A percentile compares a stretch with the other conserved stretches of the same genome.
Evolutionary conservation across 805 yeast species (phyloP).

Genomic region (Kodamaea hsintzibuensis): DNA sequence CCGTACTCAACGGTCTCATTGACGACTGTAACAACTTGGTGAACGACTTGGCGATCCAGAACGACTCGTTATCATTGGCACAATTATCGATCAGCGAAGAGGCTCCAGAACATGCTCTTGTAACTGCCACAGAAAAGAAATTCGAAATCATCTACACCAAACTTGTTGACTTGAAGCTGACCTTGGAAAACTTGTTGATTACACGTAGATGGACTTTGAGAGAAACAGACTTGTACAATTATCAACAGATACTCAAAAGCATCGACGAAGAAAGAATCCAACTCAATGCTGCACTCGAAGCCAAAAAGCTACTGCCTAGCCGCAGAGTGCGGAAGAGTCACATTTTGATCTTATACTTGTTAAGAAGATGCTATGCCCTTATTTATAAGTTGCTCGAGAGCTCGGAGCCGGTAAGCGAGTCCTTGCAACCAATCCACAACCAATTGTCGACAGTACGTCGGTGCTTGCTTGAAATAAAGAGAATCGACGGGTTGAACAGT

Average conservation of each 20-base stretch:
- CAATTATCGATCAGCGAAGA: constrained; percentile 23
- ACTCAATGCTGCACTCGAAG: constrained; percentile 18
- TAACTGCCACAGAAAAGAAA: constrained; percentile 11
- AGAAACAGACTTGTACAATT: constrained; percentile 88
- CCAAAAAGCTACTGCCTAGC: constrained; percentile 16
- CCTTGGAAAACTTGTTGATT: constrained; percentile 77
- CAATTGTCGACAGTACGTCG: constrained; percentile 89
- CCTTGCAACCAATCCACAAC: constrained; percentile 89
- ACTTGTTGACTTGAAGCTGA: constrained; percentile 64
- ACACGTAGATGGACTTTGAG: constrained; percentile 98
- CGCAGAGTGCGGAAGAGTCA: constrained; percentile 36
- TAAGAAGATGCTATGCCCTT: constrained; percentile 88
- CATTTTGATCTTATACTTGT: constrained; percentile 64
- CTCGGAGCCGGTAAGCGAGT: constrained; percentile 93
- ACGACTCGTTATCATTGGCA: constrained; percentile 26
- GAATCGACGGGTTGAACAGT: constrained; percentile 88
- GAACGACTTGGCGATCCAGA: constrained; percentile 60
- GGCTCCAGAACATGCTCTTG: constrained; percentile 11
- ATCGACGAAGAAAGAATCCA: constrained; percentile 73
- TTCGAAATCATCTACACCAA: constrained; percentile 60
- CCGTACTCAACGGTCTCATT: constrained; percentile 67
- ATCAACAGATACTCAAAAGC: constrained; percentile 69
- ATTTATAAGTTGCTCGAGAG: constrained; percentile 87
- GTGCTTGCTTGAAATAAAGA: constrained; percentile 83
- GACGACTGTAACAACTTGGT: constrained; percentile 82